Evolutionary conservation across 139 green algal species (phyloP).

Genomic region (Klebsormidium nitens): DNA sequence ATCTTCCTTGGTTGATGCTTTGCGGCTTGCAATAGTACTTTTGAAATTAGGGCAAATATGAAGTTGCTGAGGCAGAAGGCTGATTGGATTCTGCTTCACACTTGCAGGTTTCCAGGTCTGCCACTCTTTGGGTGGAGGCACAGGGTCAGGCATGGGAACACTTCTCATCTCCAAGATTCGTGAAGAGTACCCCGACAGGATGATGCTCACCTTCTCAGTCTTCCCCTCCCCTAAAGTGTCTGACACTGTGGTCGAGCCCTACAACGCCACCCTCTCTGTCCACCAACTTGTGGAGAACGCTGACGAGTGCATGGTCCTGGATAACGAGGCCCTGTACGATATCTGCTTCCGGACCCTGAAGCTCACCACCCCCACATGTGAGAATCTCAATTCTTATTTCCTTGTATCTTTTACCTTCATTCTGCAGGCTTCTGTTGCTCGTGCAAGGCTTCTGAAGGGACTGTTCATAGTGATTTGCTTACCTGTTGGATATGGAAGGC

Average conservation of each 20-base stretch:
- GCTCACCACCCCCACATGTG: conserved; percentile 95
- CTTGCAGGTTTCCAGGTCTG: conserved; percentile 76
- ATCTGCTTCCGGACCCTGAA: conserved; percentile 99
- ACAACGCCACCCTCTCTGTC: conserved; percentile 97
- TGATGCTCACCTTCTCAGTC: conserved; percentile 98
- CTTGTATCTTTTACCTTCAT: neutral
- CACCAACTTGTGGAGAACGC: conserved; percentile 98
- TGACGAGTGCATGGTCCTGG: conserved; percentile 96
- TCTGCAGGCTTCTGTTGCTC: neutral
- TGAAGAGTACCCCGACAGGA: conserved; percentile 95
- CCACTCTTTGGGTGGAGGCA: conserved; percentile 90
- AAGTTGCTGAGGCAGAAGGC: too few species aligned
- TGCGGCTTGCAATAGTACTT: too few species aligned
- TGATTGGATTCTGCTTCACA: neutral
- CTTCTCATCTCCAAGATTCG: conserved; percentile 95
- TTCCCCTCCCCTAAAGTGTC: conserved; percentile 97
- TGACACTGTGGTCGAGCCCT: conserved; percentile 97
- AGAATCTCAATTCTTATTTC: conserved; percentile 62
- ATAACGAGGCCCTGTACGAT: conserved; percentile 96
- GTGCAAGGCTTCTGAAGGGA: neutral
- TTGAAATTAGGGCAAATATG: neutral
- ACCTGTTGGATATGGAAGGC: neutral
- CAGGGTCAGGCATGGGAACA: conserved; percentile 93
- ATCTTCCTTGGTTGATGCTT: neutral
- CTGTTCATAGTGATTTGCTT: conserved; percentile 5